Percentiles rank a stretch among this genome's conserved stretches.
Conservation (phyloP, 371 early-diverging fungal species). For the Mucor saturninus region DNA sequence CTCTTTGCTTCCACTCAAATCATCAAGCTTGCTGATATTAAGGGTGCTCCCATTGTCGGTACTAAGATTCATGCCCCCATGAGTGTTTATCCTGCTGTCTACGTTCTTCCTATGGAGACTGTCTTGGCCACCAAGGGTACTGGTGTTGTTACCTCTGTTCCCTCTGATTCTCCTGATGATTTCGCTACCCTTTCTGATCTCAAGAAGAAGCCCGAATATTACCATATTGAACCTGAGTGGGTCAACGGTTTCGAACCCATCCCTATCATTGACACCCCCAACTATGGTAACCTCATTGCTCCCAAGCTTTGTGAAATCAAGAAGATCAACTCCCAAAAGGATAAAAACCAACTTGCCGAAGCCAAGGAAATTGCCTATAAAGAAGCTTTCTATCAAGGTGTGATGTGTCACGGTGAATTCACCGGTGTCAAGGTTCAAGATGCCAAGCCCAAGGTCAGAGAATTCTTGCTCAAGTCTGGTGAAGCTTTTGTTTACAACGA, state of each 20-base stretch:
- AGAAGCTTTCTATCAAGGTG: conserved; percentile 96
- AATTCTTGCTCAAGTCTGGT: conserved; percentile 70
- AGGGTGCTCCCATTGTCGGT: conserved; percentile 87
- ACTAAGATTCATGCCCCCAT: conserved; percentile 92
- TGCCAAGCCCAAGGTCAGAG: conserved; percentile 87
- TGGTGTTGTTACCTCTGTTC: conserved; percentile 98
- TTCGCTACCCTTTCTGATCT: conserved; percentile 89
- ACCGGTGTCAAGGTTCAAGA: conserved; percentile 88
- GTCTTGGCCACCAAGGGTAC: conserved; percentile 97
- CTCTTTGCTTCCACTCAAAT: conserved; percentile 57
- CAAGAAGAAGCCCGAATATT: conserved; percentile 92
- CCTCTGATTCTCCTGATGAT: conserved; percentile 98
- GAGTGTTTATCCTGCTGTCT: conserved; percentile 77
- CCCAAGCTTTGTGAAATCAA: conserved; percentile 82
- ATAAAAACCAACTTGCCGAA: conserved; percentile 85
- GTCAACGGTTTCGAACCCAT: conserved; percentile 81
- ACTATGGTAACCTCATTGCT: conserved; percentile 87
- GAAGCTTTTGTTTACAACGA: conserved; percentile 93
- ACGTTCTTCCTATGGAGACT: conserved; percentile 96
- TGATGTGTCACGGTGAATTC: conserved; percentile 84
- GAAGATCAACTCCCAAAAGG: conserved; percentile 96
- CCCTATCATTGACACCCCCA: conserved; percentile 87
- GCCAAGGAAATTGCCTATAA: conserved; percentile 97
- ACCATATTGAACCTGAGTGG: conserved; percentile 90
- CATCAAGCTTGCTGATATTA: conserved; percentile 75